Base-by-base conservation (phyloP, 768 basidiomycete species). In the Phylloporus rhodoxanthus region DNA sequence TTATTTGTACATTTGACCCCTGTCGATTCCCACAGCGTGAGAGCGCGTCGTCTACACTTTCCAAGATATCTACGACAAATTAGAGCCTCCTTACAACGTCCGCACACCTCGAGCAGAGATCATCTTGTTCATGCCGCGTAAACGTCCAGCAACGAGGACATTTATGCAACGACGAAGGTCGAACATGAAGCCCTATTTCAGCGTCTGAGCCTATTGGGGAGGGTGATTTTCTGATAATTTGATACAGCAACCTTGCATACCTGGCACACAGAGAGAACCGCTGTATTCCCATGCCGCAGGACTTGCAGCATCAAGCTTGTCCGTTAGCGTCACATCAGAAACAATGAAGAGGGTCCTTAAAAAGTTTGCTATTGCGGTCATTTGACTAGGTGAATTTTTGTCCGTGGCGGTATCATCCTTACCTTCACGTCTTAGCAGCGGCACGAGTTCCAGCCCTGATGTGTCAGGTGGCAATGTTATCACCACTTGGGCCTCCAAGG, bases 111-210 rank as follows among this genome's bases (percentile, higher is more conserved):
- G 51, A 51, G 67, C 93, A 95, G 10, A 94, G 65, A 9, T 64
- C 61, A 15, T 82, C 75, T 11, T 72, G 65, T 34, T 71, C 63
- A 10, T 64, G 56, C 13, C 84, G 75, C 2, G 81, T 83, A 62
- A 76, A 85, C 6, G 81, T 85, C 92, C 94, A 96, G 66, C 95
- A 98, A 14, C 94, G 79, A 20, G 92, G 89, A 64, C 95, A 98
- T 65, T 95, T 94, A 19, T 71, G 60, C 45, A 68, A 52, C 4
- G 66, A 69, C 10, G 90, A 79, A 14, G 88, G 85, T 15, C 74
- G 72, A n/a, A 88, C 71, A 13, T 77, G 75, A 46, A 91, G 68
- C 0, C 66, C 69, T 3, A 83, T 50, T 11, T 52, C 54, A 19
- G 45, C 48, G 26, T 48, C 50, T 34, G 52, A 58, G 11, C 54